Evolutionary conservation across 164 flowering plant genomes (phyloP), one percentile per base, ranked within the genome.

Genomic region (Sextonia rubra): DNA sequence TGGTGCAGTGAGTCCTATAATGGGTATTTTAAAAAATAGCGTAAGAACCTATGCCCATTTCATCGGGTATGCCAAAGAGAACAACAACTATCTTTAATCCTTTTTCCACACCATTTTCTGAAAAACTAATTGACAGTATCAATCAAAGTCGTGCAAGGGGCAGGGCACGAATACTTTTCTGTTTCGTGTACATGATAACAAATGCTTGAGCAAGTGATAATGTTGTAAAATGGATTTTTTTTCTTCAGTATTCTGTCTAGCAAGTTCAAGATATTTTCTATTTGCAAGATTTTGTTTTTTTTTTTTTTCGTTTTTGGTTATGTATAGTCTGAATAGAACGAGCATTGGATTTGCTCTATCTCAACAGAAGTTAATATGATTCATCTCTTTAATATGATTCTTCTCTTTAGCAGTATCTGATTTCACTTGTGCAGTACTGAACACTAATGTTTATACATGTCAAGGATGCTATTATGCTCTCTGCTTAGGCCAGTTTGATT

Each of bases 61-160:
- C n/a, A n/a, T n/a, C n/a, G n/a, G n/a, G n/a, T n/a, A n/a, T n/a
- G n/a, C n/a, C n/a, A n/a, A n/a, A n/a, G n/a, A n/a, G n/a, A n/a
- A n/a, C n/a, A n/a, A n/a, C n/a, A n/a, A n/a, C n/a, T n/a, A n/a
- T n/a, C 37, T 71, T 12, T 67, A 27, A 72, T n/a, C 68, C n/a
- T 5, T 73, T 22, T 78, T 73, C 44, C 92, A 97, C 97, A 11
- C 84, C 86, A 49, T 88, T 81, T 73, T 75, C 90, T 47, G 85
- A 87, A 47, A 84, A 80, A 69, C 75, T 94, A 29, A 84, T 94
- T 74, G 97, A 94, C 80, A 97, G 97, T 75, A 86, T 92, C 64
- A 94, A 94, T 83, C 89, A 83, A 82, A 92, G 85, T 75, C 89
- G 79, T 62, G 82, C 83, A 60, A 89, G 93, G 86, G 87, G 98